Conservation (phyloP, 2,329 filamentous ascomycete genomes). For the Aspergillus oerlinghausenensis region DNA sequence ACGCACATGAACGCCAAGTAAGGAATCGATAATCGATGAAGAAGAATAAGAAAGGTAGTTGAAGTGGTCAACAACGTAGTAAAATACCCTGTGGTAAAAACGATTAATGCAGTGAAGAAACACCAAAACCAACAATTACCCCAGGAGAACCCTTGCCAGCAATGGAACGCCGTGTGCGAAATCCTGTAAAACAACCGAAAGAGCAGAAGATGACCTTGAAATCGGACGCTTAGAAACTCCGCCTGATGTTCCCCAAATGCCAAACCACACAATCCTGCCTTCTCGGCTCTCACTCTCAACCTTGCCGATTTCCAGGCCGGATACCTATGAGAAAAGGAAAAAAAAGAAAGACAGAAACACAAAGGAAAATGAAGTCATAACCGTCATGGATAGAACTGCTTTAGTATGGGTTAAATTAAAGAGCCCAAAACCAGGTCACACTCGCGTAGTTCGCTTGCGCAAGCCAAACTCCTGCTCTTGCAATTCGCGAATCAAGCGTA, state of each 20-base stretch:
- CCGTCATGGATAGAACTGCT: not conserved
- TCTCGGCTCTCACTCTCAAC: slow-evolving; percentile 2
- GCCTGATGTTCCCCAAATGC: slow-evolving; percentile 7
- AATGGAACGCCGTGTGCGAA: not conserved
- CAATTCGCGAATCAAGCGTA: slow-evolving; percentile 42
- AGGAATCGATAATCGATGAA: not conserved
- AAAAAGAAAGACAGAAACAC: slow-evolving; percentile 10
- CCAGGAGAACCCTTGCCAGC: not conserved
- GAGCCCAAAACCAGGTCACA: slow-evolving; percentile 5
- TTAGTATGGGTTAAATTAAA: not conserved
- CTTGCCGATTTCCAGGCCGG: slow-evolving; percentile 10
- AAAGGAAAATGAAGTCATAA: slow-evolving; percentile 1
- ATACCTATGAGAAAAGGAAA: slow-evolving; percentile 11
- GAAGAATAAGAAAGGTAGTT: not conserved
- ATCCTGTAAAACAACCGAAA: not conserved
- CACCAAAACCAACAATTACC: not conserved
- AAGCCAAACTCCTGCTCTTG: slow-evolving; percentile 45
- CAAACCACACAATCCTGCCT: slow-evolving; percentile 4
- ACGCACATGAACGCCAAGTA: not conserved
- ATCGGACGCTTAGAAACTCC: slow-evolving; percentile 12
- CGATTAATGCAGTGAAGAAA: not conserved
- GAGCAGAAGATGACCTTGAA: not conserved
- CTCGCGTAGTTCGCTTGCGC: slow-evolving; percentile 28
- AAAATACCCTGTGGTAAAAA: not conserved
- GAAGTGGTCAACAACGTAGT: not conserved